These are phyloP conservation scores for Umbilicus rupestris DNA, from an alignment of 164 flowering plant genomes.

Conservation along the genomic window DNA sequence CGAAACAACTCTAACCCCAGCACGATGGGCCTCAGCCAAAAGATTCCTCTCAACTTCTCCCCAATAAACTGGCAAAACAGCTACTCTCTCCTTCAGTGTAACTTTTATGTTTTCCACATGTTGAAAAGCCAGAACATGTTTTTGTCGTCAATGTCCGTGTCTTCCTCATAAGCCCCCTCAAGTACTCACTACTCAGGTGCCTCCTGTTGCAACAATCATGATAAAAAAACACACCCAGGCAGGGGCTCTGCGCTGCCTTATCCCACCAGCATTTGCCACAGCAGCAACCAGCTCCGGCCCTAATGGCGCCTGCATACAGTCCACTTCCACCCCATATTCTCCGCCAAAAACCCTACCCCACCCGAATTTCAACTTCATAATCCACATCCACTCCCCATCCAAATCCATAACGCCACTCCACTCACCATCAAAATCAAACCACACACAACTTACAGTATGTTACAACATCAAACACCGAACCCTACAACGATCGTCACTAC, in stretches of 20 bases:
- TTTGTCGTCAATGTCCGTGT: conserved; percentile 63
- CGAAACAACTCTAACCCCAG: conserved; percentile 76
- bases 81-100: conserved; percentile 70
- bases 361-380: too few relatives aligned
- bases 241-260: conserved; percentile 78
- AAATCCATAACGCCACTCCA: too few relatives aligned
- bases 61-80: conserved; percentile 71
- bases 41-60: conserved; percentile 68
- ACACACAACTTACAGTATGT: too few relatives aligned
- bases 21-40: conserved; percentile 59
- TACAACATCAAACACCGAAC: too few relatives aligned
- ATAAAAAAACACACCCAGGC: conserved; percentile 47
- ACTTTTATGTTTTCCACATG: conserved; percentile 64
- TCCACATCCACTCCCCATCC: too few relatives aligned
- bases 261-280: conserved; percentile 76
- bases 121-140: conserved; percentile 73
- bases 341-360: not conserved
- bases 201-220: conserved; percentile 47
- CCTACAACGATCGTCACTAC: too few relatives aligned
- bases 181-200: conserved; percentile 58
- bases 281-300: conserved; percentile 93
- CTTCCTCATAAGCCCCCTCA: conserved; percentile 68
- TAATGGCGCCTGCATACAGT: conserved; percentile 70
- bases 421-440: too few relatives aligned
- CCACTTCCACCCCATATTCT: conserved; percentile 66